Evolutionary conservation across 225 moss, liverwort and hornwort genomes (phyloP).

Genomic region (Takakia lepidozioides): DNA sequence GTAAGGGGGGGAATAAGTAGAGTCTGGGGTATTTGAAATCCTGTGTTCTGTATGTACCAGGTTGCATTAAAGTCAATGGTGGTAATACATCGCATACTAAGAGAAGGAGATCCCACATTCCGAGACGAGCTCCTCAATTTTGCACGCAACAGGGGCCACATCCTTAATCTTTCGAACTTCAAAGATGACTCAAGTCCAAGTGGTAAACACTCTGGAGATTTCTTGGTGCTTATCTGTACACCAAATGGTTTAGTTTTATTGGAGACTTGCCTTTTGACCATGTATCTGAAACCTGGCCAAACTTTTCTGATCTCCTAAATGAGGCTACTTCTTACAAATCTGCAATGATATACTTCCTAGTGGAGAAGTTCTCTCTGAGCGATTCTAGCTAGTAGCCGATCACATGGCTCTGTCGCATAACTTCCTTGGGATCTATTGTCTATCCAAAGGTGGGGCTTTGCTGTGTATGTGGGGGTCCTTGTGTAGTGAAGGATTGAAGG

Average conservation of each 20-base stretch:
- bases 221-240: too few species aligned
- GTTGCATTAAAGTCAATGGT: constrained; percentile 94
- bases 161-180: constrained; percentile 87
- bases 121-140: constrained; percentile 97
- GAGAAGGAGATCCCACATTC: constrained; percentile 99
- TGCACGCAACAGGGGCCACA: constrained; percentile 84
- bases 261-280: not conserved
- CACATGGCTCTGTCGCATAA: constrained; percentile 2
- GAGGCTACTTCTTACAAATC: not conserved
- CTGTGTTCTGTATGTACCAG: too few species aligned
- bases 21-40: too few species aligned
- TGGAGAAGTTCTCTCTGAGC: too few species aligned
- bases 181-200: constrained; percentile 98
- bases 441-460: too few species aligned
- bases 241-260: too few species aligned
- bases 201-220: too few species aligned
- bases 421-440: too few species aligned
- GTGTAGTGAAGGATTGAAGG: too few species aligned
- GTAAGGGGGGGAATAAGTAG: too few species aligned
- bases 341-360: not conserved
- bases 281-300: not conserved
- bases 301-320: not conserved
- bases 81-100: constrained; percentile 93
- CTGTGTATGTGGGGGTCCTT: too few species aligned
- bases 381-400: not conserved